phyloP scores from a whole-genome alignment of 78 protist species.

The Polysphondylium violaceum region DNA sequence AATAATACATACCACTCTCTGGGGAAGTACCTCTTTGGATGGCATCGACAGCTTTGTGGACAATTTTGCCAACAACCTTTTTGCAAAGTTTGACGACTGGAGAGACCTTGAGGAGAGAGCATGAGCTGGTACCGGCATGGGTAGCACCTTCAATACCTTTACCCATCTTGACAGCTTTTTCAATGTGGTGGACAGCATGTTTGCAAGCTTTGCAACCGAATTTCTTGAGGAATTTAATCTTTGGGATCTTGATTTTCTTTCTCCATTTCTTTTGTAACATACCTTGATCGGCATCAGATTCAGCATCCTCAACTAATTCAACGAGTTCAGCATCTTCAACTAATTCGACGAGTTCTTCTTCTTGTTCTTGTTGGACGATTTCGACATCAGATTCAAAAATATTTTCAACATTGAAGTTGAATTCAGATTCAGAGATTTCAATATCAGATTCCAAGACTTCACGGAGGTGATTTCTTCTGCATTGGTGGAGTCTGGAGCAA shows the following conservation, averaged over 20 bases:
- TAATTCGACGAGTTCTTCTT: too few species aligned
- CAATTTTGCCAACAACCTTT: neutral
- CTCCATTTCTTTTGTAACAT: neutral
- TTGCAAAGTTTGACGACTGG: neutral
- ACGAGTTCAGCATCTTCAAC: too few species aligned
- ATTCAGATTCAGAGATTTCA: neutral
- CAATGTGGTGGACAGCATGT: too few species aligned
- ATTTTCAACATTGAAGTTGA: neutral
- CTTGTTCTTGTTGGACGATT: too few species aligned
- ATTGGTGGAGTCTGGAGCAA: neutral
- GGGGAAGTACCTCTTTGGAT: neutral
- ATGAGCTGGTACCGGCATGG: neutral
- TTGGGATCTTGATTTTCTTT: neutral
- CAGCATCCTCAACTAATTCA: neutral
- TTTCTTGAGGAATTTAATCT: too few species aligned
- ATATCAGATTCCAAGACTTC: neutral
- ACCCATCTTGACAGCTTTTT: too few species aligned
- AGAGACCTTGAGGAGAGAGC: neutral
- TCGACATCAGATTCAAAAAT: neutral
- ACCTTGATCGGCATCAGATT: neutral
- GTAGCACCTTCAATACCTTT: neutral
- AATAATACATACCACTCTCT: too few species aligned
- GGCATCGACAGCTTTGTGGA: neutral
- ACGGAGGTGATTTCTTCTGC: neutral
- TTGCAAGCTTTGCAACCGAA: too few species aligned